phyloP scores from a whole-genome alignment of 495 filamentous ascomycete genomes.

The Patellaria atrata region DNA sequence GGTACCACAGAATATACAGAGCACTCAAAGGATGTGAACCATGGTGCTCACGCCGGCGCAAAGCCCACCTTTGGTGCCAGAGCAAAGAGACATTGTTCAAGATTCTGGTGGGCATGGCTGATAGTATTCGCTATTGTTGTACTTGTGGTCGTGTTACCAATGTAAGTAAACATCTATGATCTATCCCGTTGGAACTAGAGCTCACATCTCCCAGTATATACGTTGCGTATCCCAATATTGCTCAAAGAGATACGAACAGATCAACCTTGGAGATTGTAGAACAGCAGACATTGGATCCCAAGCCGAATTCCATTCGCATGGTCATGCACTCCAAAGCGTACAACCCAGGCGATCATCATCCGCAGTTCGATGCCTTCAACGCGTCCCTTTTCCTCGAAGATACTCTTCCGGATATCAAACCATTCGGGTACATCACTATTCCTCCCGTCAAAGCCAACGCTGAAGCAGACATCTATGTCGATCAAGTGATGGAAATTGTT shows the following conservation, averaged over 20 bases:
- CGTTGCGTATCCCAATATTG: constrained; percentile 58
- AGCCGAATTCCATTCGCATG: constrained; percentile 41
- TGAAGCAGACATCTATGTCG: constrained; percentile 37
- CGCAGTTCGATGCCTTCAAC: constrained; percentile 40
- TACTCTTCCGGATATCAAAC: constrained; percentile 38
- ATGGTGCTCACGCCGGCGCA: too few species aligned
- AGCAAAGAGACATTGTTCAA: constrained; percentile 35
- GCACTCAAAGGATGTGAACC: too few species aligned
- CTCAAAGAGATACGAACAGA: constrained; percentile 50
- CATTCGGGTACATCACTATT: constrained; percentile 45
- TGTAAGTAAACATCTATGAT: constrained; percentile 40
- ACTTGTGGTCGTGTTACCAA: constrained; percentile 44
- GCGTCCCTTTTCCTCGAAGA: constrained; percentile 37
- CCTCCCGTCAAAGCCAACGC: constrained; percentile 41
- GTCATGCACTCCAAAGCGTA: constrained; percentile 35
- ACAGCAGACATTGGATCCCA: constrained; percentile 45
- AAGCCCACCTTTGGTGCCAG: constrained; percentile 28
- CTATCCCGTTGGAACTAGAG: not conserved
- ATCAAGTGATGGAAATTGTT: constrained; percentile 38
- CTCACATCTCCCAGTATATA: constrained; percentile 41
- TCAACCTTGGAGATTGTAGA: constrained; percentile 45
- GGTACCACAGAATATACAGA: too few species aligned
- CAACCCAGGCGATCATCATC: constrained; percentile 35
- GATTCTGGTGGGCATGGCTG: constrained; percentile 66
- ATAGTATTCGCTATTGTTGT: constrained; percentile 37